Conservation (phyloP, 345 rosid genomes). For the Eucalyptus cloeziana region DNA sequence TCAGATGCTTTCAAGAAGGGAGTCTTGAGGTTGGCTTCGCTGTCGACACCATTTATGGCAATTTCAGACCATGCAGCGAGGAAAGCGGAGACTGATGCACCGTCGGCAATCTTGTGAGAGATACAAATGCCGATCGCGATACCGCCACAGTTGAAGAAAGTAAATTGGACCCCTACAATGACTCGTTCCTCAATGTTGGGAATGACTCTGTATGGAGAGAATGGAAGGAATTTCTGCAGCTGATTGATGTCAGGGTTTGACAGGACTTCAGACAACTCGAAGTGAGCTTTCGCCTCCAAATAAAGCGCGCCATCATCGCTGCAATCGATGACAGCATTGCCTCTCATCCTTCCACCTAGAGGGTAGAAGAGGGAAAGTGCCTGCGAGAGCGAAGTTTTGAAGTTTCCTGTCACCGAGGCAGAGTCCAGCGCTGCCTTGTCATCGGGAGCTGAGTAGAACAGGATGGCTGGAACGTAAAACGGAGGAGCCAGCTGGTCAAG, state of each 20-base stretch:
- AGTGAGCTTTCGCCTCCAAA: background rate
- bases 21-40: background rate
- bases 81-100: background rate
- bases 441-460: background rate
- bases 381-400: background rate
- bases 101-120: background rate
- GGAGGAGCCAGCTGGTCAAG: background rate
- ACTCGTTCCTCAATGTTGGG: background rate
- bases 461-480: background rate
- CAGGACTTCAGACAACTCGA: background rate
- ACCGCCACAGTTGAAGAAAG: background rate
- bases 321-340: background rate
- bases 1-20: background rate
- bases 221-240: background rate
- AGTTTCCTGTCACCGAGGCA: background rate
- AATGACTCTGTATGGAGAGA: background rate
- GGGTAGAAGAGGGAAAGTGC: background rate
- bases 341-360: background rate
- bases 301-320: background rate
- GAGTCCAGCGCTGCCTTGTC: background rate
- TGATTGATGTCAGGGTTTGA: background rate
- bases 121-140: background rate
- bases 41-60: background rate
- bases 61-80: background rate
- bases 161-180: background rate